phyloP scores from a whole-genome alignment of 768 basidiomycete species.

The Pulveroboletus sp. region DNA sequence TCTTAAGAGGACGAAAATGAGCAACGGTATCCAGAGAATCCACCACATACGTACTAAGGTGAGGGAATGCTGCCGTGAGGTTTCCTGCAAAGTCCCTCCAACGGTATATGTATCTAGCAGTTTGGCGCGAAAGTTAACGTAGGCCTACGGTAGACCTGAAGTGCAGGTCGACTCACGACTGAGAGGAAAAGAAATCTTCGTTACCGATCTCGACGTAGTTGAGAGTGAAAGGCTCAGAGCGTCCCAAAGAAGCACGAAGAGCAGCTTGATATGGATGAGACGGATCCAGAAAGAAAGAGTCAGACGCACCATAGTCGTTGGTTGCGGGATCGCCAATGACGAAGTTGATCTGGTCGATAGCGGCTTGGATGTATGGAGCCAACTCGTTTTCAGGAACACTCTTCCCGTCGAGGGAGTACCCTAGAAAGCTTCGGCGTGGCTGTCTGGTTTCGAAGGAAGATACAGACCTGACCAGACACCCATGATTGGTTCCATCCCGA shows the following conservation, averaged over 20 bases:
- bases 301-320: constrained; percentile 29
- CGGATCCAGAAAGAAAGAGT: constrained; percentile 11
- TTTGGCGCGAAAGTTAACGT: not conserved
- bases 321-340: constrained; percentile 50
- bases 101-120: constrained; percentile 45
- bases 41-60: constrained; percentile 37
- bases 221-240: constrained; percentile 48
- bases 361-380: constrained; percentile 51
- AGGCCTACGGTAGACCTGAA: too few relatives aligned
- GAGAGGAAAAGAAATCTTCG: constrained; percentile 45
- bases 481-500: constrained; percentile 56
- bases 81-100: constrained; percentile 48
- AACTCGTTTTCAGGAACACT: constrained; percentile 43
- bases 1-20: constrained; percentile 30
- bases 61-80: constrained; percentile 46
- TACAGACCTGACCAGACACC: constrained; percentile 52
- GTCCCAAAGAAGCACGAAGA: constrained; percentile 52
- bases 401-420: constrained; percentile 45
- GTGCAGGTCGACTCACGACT: constrained; percentile 25
- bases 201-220: constrained; percentile 53
- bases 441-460: not conserved
- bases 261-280: constrained; percentile 31
- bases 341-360: constrained; percentile 60
- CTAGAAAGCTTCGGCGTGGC: constrained; percentile 18
- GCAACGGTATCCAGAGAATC: constrained; percentile 10